Base-by-base conservation (phyloP, 371 early-diverging fungal genomes). In the Apophysomyces sp. region DNA sequence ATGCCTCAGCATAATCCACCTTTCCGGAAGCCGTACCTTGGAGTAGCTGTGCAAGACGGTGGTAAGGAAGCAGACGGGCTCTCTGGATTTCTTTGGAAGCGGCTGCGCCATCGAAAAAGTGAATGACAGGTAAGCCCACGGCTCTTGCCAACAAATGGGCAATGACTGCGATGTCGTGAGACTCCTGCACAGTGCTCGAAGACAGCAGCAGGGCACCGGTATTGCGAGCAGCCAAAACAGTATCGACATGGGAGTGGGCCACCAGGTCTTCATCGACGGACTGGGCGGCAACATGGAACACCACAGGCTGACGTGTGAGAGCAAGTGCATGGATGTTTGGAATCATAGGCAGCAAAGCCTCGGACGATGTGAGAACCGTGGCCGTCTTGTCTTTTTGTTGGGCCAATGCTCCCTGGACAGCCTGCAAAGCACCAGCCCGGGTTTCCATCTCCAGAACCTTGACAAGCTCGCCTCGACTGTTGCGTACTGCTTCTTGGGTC, bases 201-300 rank as follows among this genome's bases (percentile, higher is more conserved):
- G 87, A 78, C 58, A 94, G 68, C 53, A 91, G 67, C 62, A 83
- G 71, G 60, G 85, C 80, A 66, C 90, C 84, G 51, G 91, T 84
- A 61, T 87, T 82, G 52, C 88, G 81, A 52, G 90, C 91, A 32
- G 82, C 85, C 57, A 90, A 69, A 4, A 88, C 87, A 28, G 86
- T 81, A 63, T 86, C 84, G 52, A 89, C 88, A 18, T 83, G 75
- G 16, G 82, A 78, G 32, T 81, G 77, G 31, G 71, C 70, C 18
- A 79, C 80, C 61, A 90, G 67, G 12, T 84, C 77, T 36, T 84
- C 71, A 61, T 86, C 86, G 44, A 87, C 71, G 2, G 83, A 81
- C 61, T 89, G 86, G 32, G 92, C 85, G 16, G 88, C 81, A 3
- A 93, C 91, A 67, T 96, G 95, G 69, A 96, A 83, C 6, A 94